Evolutionary conservation across 306 rosid genomes (phyloP).

Genomic region (Cercis canadensis): DNA sequence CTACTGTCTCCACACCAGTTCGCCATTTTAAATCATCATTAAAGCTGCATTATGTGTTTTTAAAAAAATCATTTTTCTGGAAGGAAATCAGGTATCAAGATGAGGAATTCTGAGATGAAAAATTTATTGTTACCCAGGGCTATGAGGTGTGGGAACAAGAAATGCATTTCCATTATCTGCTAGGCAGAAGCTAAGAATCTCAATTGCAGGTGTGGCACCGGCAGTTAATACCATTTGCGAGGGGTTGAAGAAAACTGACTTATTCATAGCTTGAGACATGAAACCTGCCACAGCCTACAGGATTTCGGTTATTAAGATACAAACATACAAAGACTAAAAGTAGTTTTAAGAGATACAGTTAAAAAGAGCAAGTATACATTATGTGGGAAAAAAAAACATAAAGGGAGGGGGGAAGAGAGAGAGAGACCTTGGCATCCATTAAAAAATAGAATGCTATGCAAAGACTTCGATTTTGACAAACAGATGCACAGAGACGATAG

Average conservation of each 20-base stretch:
- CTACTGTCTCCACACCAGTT: slow-evolving; percentile 74
- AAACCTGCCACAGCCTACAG: slow-evolving; percentile 86
- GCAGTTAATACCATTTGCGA: slow-evolving; percentile 73
- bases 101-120: slow-evolving; percentile 27
- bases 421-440: too few relatives aligned
- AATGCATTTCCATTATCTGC: slow-evolving; percentile 89
- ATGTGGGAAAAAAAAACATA: too few relatives aligned
- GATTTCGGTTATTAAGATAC: slow-evolving; percentile 33
- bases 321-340: background rate
- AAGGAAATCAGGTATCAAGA: slow-evolving; percentile 7
- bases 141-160: slow-evolving; percentile 91
- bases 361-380: too few relatives aligned
- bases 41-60: slow-evolving; percentile 65
- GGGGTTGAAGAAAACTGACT: slow-evolving; percentile 69
- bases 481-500: background rate
- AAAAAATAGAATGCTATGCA: background rate
- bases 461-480: background rate
- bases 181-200: slow-evolving; percentile 88
- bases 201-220: slow-evolving; percentile 78
- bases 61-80: slow-evolving; percentile 41
- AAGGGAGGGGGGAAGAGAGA: too few relatives aligned
- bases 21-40: slow-evolving; percentile 79
- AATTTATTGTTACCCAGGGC: slow-evolving; percentile 68
- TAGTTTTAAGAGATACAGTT: too few relatives aligned
- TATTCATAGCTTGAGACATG: slow-evolving; percentile 77